Conservation (phyloP, 108 stramenopile genomes). For the Nannochloropsis oceanica region DNA sequence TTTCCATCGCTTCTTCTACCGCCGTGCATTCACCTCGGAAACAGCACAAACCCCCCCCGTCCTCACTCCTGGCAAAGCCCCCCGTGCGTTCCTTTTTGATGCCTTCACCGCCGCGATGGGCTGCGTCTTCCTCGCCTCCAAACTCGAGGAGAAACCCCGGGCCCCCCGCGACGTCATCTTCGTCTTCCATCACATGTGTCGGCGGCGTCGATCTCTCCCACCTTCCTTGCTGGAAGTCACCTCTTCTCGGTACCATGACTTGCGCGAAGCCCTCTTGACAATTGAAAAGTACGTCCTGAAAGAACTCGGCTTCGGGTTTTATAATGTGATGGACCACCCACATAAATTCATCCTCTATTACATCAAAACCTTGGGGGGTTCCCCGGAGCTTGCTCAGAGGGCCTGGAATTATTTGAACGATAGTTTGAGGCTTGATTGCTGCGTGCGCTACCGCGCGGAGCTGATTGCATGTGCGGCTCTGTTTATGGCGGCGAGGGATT, state of each 20-base stretch:
- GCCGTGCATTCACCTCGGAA: slow-evolving; percentile 11
- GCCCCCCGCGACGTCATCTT: slow-evolving; percentile 22
- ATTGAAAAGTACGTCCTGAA: slow-evolving; percentile 36
- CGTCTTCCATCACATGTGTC: slow-evolving; percentile 34
- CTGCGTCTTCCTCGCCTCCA: slow-evolving; percentile 30
- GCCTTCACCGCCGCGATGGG: slow-evolving; percentile 39
- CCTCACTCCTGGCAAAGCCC: not conserved
- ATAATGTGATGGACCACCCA: slow-evolving; percentile 37
- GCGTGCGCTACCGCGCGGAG: slow-evolving; percentile 21
- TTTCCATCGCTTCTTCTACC: slow-evolving; percentile 34
- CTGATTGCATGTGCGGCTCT: slow-evolving; percentile 34
- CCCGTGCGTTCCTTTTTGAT: slow-evolving; percentile 6
- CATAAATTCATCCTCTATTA: slow-evolving; percentile 38
- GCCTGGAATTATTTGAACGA: slow-evolving; percentile 37
- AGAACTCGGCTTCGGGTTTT: slow-evolving; percentile 38
- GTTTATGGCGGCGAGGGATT: slow-evolving; percentile 25
- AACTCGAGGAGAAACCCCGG: slow-evolving; percentile 35
- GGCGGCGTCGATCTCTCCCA: not conserved
- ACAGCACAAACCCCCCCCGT: not conserved
- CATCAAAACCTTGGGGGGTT: slow-evolving; percentile 4
- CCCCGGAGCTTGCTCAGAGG: slow-evolving; percentile 20
- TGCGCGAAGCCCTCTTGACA: slow-evolving; percentile 1
- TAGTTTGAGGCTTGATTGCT: slow-evolving; percentile 24
- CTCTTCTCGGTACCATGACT: not conserved
- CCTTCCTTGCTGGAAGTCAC: not conserved